These are phyloP conservation scores for Erythrobasidium yunnanense DNA, from an alignment of 768 basidiomycete species.

Conservation along the genomic window DNA sequence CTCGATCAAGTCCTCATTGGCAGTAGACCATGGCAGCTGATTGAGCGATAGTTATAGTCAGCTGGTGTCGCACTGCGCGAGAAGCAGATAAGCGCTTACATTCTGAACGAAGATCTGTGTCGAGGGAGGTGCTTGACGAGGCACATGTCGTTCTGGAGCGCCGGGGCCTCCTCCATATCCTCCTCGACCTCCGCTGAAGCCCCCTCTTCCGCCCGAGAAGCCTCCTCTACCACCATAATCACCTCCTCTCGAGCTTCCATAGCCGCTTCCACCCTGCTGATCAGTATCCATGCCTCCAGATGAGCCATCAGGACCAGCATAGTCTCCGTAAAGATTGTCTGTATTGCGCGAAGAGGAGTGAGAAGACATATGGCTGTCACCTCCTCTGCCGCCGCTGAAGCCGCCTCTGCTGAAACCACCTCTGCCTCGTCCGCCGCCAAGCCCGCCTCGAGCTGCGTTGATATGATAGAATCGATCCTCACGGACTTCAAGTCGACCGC, in stretches of 20 bases:
- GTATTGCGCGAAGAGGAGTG: conserved; percentile 29
- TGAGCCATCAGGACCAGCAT: background rate
- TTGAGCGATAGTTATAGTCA: background rate
- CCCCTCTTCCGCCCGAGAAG: background rate
- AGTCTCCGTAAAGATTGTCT: conserved; percentile 9
- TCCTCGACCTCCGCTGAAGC: background rate
- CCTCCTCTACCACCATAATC: conserved; percentile 6
- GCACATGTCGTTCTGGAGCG: background rate
- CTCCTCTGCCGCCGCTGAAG: conserved; percentile 27
- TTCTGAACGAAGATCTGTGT: conserved; percentile 98
- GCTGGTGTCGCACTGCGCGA: too few relatives aligned
- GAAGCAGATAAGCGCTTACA: too few relatives aligned
- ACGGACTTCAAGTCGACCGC: conserved; percentile 84
- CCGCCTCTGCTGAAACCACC: conserved; percentile 44
- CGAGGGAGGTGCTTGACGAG: conserved; percentile 59
- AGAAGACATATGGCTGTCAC: conserved; percentile 4
- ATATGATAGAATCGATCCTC: conserved; percentile 64
- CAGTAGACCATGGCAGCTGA: conserved; percentile 95
- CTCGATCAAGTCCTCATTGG: conserved; percentile 95
- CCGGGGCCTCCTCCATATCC: background rate
- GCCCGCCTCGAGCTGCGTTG: conserved; percentile 20
- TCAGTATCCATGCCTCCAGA: background rate
- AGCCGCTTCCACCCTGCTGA: conserved; percentile 54
- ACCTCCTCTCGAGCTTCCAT: conserved; percentile 33
- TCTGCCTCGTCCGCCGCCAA: conserved; percentile 19